Base-by-base conservation (phyloP, 805 yeast species). In the Cyberlindnera saturnus region DNA sequence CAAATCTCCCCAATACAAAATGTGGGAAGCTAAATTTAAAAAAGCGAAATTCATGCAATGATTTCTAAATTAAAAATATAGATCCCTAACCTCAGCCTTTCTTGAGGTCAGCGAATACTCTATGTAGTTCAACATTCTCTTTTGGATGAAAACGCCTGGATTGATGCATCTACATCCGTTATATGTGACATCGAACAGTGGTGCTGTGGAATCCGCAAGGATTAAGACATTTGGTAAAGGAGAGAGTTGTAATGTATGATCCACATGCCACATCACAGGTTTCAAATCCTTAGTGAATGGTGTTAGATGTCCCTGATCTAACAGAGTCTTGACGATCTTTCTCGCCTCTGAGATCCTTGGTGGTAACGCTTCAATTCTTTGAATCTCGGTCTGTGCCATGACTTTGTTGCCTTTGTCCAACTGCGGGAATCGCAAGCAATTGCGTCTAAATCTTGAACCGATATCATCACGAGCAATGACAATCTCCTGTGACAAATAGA, bases 241-340 rank as follows among this genome's bases (percentile, higher is more conserved):
- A 36, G 82, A 75, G 40, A 93, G 60, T 18, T 82, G 71, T 48
- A 91, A 66, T 5, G 78, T 66, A 50, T 81, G 80, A 57, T 87
- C 95, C 53, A 75, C 75, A 45, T 80, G 81, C 69, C 95, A 77
- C 17, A 77, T 66, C 1, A 86, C 69, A 0, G 95, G 85, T 47
- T 86, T 74, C 23, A 77, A 64, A 18, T 69, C 63, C 16, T 69
- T 62, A 2, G 79, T 65, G 56, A 90, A 88, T 11, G 99, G 99
- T 29, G 93, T 84, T 37, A 93, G 61, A 56, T 79, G 84, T 1
- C 93, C 93, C 63, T 93, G 99, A 56, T 87, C 96, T 11, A 93
- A 62, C 0, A 93, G 47, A 0, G 97, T 89, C 49, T 85, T 82
- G 15, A 84, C 86, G 3, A 89, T 63, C 55, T 82, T 82, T 48